These are phyloP conservation scores for Penicillium sumatraense DNA, from an alignment of 2,329 filamentous ascomycete species.

Conservation along the genomic window DNA sequence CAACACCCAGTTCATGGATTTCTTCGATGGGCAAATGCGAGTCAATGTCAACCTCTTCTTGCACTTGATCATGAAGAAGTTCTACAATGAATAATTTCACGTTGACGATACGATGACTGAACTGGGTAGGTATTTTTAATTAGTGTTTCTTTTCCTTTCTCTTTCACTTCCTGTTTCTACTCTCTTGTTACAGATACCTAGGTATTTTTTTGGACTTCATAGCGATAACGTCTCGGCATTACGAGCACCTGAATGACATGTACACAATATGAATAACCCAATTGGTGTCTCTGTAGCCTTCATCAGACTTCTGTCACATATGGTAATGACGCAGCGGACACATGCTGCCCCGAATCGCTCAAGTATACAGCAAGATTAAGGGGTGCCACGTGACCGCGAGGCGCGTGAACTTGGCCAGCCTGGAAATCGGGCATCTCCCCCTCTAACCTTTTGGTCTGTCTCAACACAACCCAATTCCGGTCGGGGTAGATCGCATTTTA, in stretches of 20 bases:
- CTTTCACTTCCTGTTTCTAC: slow-evolving; percentile 16
- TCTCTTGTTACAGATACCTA: slow-evolving; percentile 29
- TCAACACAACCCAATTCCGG: slow-evolving; percentile 18
- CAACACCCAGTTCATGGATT: slow-evolving; percentile 91
- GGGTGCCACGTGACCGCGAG: slow-evolving; percentile 38
- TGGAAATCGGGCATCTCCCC: slow-evolving; percentile 26
- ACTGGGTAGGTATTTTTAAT: slow-evolving; percentile 22
- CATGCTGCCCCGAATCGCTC: neutral
- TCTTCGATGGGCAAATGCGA: slow-evolving; percentile 85
- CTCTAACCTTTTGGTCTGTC: slow-evolving; percentile 22
- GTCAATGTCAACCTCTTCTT: slow-evolving; percentile 96
- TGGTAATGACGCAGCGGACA: neutral
- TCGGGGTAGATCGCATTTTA: slow-evolving; percentile 18
- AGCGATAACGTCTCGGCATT: slow-evolving; percentile 27
- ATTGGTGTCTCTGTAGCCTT: neutral
- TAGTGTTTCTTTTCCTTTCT: slow-evolving; percentile 20
- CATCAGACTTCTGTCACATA: neutral
- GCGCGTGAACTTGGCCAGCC: slow-evolving; percentile 32
- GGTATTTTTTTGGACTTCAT: slow-evolving; percentile 26
- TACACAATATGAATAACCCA: slow-evolving; percentile 25
- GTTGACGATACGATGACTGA: slow-evolving; percentile 29
- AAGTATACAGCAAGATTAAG: slow-evolving; percentile 28
- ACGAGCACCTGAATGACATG: slow-evolving; percentile 24
- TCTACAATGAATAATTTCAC: slow-evolving; percentile 65
- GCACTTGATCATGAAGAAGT: slow-evolving; percentile 98